phyloP scores from a whole-genome alignment of 1,139 yeast genomes.

The Suhomyces kunorum region DNA sequence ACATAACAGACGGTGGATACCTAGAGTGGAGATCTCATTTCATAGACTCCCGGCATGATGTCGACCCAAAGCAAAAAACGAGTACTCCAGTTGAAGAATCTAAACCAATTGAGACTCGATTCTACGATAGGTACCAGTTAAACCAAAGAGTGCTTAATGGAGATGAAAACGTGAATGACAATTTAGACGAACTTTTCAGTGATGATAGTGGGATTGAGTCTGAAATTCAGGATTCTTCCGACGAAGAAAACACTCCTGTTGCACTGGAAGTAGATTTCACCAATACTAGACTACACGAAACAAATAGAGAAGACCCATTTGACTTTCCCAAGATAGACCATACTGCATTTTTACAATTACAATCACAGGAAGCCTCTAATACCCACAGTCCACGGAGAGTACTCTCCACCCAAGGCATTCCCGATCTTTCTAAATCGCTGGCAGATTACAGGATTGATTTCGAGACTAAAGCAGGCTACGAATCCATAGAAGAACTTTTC shows the following conservation, averaged over 20 bases:
- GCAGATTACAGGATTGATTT: constrained; percentile 10
- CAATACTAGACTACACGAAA: not conserved
- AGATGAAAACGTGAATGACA: constrained; percentile 1
- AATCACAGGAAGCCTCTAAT: not conserved
- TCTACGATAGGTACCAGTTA: constrained; percentile 7
- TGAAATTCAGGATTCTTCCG: constrained; percentile 4
- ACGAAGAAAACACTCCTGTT: not conserved
- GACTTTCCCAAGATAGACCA: constrained; percentile 8
- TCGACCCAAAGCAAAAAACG: constrained; percentile 12
- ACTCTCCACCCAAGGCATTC: constrained; percentile 4
- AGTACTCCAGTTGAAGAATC: not conserved
- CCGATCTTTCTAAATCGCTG: constrained; percentile 7
- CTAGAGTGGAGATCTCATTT: constrained; percentile 37
- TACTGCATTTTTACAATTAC: not conserved
- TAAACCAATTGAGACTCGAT: not conserved
- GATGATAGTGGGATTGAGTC: constrained; percentile 12
- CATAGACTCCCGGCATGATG: constrained; percentile 23
- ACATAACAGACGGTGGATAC: constrained; percentile 41
- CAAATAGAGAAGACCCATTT: constrained; percentile 4
- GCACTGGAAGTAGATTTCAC: not conserved
- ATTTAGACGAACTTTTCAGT: constrained; percentile 22
- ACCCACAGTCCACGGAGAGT: not conserved
- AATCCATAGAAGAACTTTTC: constrained; percentile 27
- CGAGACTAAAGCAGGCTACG: constrained; percentile 18
- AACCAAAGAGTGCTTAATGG: not conserved